Percentiles rank a stretch among this genome's conserved stretches.
These are phyloP conservation scores for Phytophthora rubi DNA, from an alignment of 352 stramenopile genomes.

Conservation along the genomic window DNA sequence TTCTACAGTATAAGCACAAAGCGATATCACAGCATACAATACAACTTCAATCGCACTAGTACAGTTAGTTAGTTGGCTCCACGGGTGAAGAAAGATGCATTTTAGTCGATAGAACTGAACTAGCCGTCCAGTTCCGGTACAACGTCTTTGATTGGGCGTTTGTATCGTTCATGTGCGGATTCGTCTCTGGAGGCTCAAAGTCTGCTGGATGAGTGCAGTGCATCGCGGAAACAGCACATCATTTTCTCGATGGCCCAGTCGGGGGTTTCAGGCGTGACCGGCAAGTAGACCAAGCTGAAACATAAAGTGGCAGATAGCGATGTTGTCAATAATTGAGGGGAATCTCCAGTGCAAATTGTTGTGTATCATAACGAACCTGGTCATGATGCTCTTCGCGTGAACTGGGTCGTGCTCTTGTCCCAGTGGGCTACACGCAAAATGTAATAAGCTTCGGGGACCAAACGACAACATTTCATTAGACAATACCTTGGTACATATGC, in stretches of 20 bases:
- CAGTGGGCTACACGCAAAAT: slow-evolving; percentile 38
- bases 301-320: background rate
- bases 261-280: slow-evolving; percentile 77
- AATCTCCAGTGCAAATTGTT: slow-evolving; percentile 1
- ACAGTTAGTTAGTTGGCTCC: too few relatives aligned
- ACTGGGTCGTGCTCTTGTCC: slow-evolving; percentile 58
- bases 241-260: slow-evolving; percentile 85
- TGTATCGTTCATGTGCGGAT: background rate
- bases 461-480: too few relatives aligned
- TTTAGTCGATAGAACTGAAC: slow-evolving; percentile 1
- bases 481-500: slow-evolving; percentile 70
- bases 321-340: background rate
- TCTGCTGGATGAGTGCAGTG: slow-evolving; percentile 45
- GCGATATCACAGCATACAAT: background rate
- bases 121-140: slow-evolving; percentile 4
- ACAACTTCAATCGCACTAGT: background rate
- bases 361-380: slow-evolving; percentile 44
- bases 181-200: slow-evolving; percentile 21
- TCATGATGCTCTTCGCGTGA: slow-evolving; percentile 79
- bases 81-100: too few relatives aligned
- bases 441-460: background rate
- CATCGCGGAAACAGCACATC: slow-evolving; percentile 63
- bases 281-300: slow-evolving; percentile 76
- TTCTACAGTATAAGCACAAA: background rate
- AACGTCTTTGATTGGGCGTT: background rate